phyloP scores from a whole-genome alignment of 1,284 basidiomycete genomes.

The Wallemia ichthyophaga region DNA sequence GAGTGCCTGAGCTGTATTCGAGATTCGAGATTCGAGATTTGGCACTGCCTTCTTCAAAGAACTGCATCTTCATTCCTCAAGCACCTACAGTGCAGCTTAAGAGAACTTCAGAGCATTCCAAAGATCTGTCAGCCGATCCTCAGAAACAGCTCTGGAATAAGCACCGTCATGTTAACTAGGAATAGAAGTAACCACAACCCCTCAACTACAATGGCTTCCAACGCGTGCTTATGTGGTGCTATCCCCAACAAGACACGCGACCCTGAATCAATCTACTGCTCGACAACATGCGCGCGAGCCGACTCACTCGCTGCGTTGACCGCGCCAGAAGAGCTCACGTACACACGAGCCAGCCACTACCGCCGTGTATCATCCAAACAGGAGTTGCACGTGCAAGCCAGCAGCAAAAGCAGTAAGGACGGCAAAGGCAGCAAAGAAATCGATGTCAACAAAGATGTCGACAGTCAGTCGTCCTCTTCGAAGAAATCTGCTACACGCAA shows the following conservation, averaged over 20 bases:
- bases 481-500: background rate
- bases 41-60: background rate
- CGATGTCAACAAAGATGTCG: background rate
- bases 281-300: background rate
- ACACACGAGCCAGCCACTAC: background rate
- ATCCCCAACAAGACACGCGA: background rate
- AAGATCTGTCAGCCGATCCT: background rate
- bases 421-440: too few relatives aligned
- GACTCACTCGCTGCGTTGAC: background rate
- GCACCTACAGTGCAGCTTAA: background rate
- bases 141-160: too few relatives aligned
- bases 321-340: background rate
- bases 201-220: too few relatives aligned
- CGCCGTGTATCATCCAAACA: background rate
- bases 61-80: background rate
- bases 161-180: background rate
- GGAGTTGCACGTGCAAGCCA: background rate
- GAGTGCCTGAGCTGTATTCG: too few relatives aligned
- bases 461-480: background rate
- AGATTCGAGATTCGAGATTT: too few relatives aligned
- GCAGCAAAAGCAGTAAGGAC: background rate
- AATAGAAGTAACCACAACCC: too few relatives aligned
- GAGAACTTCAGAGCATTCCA: background rate
- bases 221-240: background rate
- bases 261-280: slow-evolving; percentile 15